phyloP scores from a whole-genome alignment of 441 rosid species.

The Adansonia rubrostipa region DNA sequence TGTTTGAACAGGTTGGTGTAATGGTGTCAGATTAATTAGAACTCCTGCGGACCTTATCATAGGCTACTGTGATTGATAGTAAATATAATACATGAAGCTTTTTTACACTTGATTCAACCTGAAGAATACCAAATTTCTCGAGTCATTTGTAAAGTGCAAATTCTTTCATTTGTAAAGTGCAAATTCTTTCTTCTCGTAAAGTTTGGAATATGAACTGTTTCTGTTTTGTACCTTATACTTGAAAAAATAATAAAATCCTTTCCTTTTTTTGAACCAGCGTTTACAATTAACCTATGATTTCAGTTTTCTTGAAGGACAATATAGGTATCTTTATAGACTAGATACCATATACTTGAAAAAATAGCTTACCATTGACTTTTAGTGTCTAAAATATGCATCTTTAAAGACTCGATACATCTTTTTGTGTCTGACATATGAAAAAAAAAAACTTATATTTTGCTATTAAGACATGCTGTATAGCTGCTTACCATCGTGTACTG shows the following conservation, averaged over 20 bases:
- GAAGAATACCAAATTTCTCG: constrained; percentile 2
- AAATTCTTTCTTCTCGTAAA: background rate
- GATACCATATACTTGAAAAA: background rate
- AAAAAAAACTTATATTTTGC: background rate
- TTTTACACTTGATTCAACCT: constrained; percentile 2
- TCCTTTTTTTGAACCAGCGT: background rate
- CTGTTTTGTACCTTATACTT: background rate
- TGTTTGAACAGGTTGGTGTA: constrained; percentile 77
- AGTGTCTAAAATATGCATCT: background rate
- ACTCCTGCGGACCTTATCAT: background rate
- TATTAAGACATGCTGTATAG: background rate
- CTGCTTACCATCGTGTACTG: constrained; percentile 8
- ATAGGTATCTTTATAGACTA: background rate
- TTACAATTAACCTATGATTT: background rate
- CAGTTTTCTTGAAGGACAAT: background rate
- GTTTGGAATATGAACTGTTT: background rate
- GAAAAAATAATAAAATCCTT: constrained; percentile 1
- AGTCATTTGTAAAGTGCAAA: background rate
- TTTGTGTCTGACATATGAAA: background rate
- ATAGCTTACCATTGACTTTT: background rate
- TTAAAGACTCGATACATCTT: background rate
- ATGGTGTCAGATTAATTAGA: constrained; percentile 16
- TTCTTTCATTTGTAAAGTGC: background rate
- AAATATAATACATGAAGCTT: background rate
- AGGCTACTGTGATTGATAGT: background rate